A percentile compares a stretch with the other conserved stretches of the same genome.
Conservation (phyloP, 2,329 filamentous ascomycete species). For the Trichoderma asperellum region DNA sequence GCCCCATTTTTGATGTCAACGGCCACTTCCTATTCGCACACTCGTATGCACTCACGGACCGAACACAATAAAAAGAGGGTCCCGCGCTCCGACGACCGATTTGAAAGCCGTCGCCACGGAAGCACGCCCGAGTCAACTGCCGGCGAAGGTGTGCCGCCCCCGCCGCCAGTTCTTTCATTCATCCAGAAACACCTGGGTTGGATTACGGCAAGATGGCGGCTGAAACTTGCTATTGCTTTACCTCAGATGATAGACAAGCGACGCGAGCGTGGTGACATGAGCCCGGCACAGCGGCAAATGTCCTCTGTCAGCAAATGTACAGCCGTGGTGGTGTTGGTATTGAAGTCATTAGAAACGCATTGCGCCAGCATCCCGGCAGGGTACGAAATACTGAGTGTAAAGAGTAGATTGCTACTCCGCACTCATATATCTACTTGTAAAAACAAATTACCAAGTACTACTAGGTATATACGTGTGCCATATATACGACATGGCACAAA, state of each 20-base stretch:
- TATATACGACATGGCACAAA: background rate
- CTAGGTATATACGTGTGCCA: background rate
- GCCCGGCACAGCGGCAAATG: background rate
- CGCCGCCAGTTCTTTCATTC: conserved; percentile 1
- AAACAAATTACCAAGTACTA: background rate
- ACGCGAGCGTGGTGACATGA: background rate
- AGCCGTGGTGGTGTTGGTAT: conserved; percentile 8
- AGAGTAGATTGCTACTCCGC: background rate
- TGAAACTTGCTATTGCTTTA: background rate
- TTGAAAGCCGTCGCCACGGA: conserved; percentile 19
- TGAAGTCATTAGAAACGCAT: background rate
- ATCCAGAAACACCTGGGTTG: conserved; percentile 14
- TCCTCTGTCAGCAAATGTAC: background rate
- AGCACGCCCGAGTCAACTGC: conserved; percentile 22
- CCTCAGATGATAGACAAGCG: background rate
- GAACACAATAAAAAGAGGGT: conserved; percentile 14
- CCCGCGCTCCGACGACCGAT: conserved; percentile 20
- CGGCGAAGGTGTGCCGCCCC: conserved; percentile 7
- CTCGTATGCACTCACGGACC: conserved; percentile 23
- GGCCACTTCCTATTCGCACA: conserved; percentile 18
- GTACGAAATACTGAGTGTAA: background rate
- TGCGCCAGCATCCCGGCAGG: background rate
- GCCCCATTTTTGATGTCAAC: conserved; percentile 20
- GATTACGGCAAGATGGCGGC: conserved; percentile 1
- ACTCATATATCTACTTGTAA: background rate